Conservation (phyloP, 306 rosid species). For the Citrullus mucosospermus region DNA sequence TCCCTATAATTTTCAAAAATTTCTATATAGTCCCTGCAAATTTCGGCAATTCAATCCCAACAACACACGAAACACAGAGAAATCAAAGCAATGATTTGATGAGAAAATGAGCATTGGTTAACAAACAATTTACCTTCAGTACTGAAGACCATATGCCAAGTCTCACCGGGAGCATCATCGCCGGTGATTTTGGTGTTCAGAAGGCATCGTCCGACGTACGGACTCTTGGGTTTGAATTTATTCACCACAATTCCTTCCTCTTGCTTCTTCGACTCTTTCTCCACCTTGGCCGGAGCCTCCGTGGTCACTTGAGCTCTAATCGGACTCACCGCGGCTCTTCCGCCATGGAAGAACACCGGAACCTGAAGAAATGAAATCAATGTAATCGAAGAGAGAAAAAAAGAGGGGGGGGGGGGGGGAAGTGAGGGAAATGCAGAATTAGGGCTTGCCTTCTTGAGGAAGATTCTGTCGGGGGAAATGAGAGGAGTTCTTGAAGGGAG, state of each 20-base stretch:
- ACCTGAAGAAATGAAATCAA: slow-evolving; percentile 21
- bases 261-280: slow-evolving; percentile 65
- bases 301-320: slow-evolving; percentile 84
- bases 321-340: slow-evolving; percentile 24
- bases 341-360: slow-evolving; percentile 36
- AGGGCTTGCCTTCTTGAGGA: slow-evolving; percentile 48
- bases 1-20: no score
- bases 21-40: no score
- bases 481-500: slow-evolving; percentile 40
- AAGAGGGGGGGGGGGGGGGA: no score
- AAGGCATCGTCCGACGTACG: slow-evolving; percentile 63
- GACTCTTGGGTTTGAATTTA: slow-evolving; percentile 72
- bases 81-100: no score
- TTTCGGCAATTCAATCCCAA: no score
- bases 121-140: slow-evolving; percentile 51
- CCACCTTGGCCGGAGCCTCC: slow-evolving; percentile 75
- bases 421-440: background rate
- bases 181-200: slow-evolving; percentile 96
- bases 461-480: slow-evolving; percentile 39
- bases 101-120: no score
- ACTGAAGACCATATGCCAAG: slow-evolving; percentile 98
- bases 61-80: no score
- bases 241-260: slow-evolving; percentile 83
- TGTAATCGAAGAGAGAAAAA: no score
- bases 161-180: slow-evolving; percentile 98